Conservation (phyloP, 306 rosid genomes). For the Malus orientalis region DNA sequence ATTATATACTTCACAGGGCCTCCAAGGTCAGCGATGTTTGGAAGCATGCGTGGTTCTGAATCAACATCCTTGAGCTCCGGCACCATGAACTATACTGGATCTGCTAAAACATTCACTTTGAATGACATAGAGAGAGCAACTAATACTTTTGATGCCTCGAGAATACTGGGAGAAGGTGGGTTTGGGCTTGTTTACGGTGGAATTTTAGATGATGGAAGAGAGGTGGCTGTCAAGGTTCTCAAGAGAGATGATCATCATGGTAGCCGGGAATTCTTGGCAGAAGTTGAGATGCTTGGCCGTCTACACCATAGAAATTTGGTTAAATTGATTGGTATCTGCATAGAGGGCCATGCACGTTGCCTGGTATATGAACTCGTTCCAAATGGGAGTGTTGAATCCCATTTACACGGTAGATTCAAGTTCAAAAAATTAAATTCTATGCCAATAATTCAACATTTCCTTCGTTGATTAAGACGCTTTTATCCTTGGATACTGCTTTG, state of each 20-base stretch:
- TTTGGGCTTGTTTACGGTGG: constrained; percentile 88
- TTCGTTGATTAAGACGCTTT: background rate
- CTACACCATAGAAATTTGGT: constrained; percentile 93
- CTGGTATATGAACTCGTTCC: constrained; percentile 90
- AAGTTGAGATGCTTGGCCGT: constrained; percentile 97
- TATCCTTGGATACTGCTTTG: background rate
- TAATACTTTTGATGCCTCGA: constrained; percentile 61
- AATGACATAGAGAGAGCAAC: constrained; percentile 76
- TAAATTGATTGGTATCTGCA: constrained; percentile 78
- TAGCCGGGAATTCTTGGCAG: constrained; percentile 90
- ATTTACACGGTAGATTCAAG: constrained; percentile 65
- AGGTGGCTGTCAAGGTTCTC: constrained; percentile 88
- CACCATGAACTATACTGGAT: constrained; percentile 53
- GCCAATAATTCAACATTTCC: background rate
- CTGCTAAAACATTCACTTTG: constrained; percentile 68
- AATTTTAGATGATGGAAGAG: constrained; percentile 67
- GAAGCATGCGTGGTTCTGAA: constrained; percentile 39
- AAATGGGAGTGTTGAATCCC: constrained; percentile 94
- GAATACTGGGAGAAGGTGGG: constrained; percentile 98
- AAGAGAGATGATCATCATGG: constrained; percentile 84
- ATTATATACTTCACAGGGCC: constrained; percentile 26
- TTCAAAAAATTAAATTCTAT: constrained; percentile 2
- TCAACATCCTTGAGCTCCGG: constrained; percentile 45
- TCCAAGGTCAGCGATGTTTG: constrained; percentile 23
- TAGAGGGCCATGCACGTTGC: constrained; percentile 76